A percentile compares a stretch with the other conserved stretches of the same genome.
Evolutionary conservation across 2,329 filamentous ascomycete species (phyloP).

Genomic region (Hymenoscyphus scutula): DNA sequence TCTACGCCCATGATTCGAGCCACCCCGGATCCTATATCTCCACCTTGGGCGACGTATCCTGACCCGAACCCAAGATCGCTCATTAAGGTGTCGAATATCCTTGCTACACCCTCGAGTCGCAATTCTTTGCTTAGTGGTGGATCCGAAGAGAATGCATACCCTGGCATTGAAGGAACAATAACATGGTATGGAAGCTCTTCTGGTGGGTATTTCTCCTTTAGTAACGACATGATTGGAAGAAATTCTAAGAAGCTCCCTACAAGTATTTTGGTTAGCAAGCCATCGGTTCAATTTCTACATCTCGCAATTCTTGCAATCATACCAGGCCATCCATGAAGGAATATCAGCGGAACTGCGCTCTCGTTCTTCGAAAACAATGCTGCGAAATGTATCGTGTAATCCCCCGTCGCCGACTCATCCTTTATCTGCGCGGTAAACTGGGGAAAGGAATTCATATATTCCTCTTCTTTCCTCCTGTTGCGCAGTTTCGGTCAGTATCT

Average conservation of each 20-base stretch:
- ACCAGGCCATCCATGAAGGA: neutral
- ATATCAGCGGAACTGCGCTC: neutral
- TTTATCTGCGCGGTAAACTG: neutral
- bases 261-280: neutral
- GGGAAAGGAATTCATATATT: neutral
- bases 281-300: neutral
- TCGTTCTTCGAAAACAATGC: neutral
- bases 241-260: slow-evolving; percentile 49
- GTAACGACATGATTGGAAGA: slow-evolving; percentile 47
- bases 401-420: neutral
- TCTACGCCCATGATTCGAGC: slow-evolving; percentile 16
- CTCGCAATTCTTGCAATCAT: neutral
- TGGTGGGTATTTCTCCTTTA: slow-evolving; percentile 48
- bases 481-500: neutral
- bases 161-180: slow-evolving; percentile 25
- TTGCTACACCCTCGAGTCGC: slow-evolving; percentile 30
- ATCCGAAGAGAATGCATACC: slow-evolving; percentile 22
- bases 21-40: slow-evolving; percentile 40
- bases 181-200: slow-evolving; percentile 33
- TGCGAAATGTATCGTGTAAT: neutral
- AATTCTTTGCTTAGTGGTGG: slow-evolving; percentile 33
- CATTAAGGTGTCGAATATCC: slow-evolving; percentile 22
- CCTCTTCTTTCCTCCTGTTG: neutral
- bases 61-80: slow-evolving; percentile 14
- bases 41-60: slow-evolving; percentile 20